Percentiles rank a stretch among this genome's conserved stretches.
These are phyloP conservation scores for Cocos nucifera DNA, from an alignment of 176 grass and related monocot species.

Conservation along the genomic window DNA sequence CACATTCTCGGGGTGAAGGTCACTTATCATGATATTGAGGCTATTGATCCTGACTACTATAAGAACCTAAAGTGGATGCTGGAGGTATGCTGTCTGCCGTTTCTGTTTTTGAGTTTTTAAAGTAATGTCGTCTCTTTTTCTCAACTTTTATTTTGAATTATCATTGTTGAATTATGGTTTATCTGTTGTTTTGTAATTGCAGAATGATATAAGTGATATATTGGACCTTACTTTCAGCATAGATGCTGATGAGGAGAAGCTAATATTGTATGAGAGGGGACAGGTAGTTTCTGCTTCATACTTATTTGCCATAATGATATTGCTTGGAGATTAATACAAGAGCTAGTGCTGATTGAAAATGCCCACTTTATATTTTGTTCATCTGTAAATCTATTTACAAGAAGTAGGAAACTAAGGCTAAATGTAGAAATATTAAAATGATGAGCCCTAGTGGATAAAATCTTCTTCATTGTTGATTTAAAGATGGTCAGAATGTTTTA, in stretches of 20 bases:
- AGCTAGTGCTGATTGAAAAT: too few species aligned
- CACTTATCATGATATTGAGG: conserved; percentile 99
- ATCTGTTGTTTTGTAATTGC: conserved; percentile 25
- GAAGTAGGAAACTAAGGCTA: too few species aligned
- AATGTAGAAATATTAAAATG: too few species aligned
- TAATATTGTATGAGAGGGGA: conserved; percentile 83
- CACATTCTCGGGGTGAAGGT: conserved; percentile 97
- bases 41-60: conserved; percentile 95
- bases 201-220: conserved; percentile 97
- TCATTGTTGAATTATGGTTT: conserved; percentile 15
- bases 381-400: too few species aligned
- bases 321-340: too few species aligned
- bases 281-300: conserved; percentile 34
- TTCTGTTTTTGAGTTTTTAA: background rate
- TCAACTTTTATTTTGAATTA: background rate
- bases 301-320: background rate
- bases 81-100: conserved; percentile 47
- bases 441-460: too few species aligned
- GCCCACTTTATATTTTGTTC: too few species aligned
- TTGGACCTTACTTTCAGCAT: conserved; percentile 94
- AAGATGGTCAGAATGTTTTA: too few species aligned
- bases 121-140: background rate
- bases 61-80: conserved; percentile 99
- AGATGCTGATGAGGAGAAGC: conserved; percentile 98
- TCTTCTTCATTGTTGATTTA: too few species aligned